Conservation (phyloP, 768 basidiomycete species). For the Podaxis mareebaensis region DNA sequence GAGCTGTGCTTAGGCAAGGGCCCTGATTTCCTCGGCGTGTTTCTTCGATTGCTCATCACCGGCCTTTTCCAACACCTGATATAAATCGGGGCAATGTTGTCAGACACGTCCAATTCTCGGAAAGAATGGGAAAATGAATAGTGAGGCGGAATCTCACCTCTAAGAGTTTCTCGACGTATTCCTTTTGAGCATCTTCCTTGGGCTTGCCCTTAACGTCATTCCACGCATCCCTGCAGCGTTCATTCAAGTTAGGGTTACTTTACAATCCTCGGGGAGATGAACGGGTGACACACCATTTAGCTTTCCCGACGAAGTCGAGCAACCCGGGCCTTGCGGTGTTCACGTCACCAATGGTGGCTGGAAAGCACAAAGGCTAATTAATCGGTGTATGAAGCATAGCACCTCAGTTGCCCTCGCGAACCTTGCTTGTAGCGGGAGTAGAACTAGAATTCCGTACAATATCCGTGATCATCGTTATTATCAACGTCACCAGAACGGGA, state of each 20-base stretch:
- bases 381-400: too few relatives aligned
- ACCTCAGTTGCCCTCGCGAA: conserved; percentile 24
- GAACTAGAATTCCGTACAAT: conserved; percentile 56
- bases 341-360: conserved; percentile 76
- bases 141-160: conserved; percentile 43
- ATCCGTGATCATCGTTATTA: neutral
- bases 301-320: conserved; percentile 85
- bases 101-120: neutral
- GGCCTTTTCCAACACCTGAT: conserved; percentile 57
- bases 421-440: conserved; percentile 96
- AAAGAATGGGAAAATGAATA: conserved; percentile 6
- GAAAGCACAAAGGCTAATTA: neutral
- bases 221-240: conserved; percentile 79
- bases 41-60: conserved; percentile 54
- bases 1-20: conserved; percentile 31
- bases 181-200: conserved; percentile 67
- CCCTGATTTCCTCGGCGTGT: conserved; percentile 61
- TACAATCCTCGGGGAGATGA: neutral
- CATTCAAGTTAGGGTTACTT: neutral
- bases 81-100: conserved; percentile 17
- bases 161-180: conserved; percentile 78
- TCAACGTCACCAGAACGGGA: neutral
- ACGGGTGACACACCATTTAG: conserved; percentile 69
- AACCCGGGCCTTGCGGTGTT: conserved; percentile 67
- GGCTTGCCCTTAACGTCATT: conserved; percentile 65